These are phyloP conservation scores for Agrostemma githago DNA, from an alignment of 148 eudicot species.

Conservation along the genomic window DNA sequence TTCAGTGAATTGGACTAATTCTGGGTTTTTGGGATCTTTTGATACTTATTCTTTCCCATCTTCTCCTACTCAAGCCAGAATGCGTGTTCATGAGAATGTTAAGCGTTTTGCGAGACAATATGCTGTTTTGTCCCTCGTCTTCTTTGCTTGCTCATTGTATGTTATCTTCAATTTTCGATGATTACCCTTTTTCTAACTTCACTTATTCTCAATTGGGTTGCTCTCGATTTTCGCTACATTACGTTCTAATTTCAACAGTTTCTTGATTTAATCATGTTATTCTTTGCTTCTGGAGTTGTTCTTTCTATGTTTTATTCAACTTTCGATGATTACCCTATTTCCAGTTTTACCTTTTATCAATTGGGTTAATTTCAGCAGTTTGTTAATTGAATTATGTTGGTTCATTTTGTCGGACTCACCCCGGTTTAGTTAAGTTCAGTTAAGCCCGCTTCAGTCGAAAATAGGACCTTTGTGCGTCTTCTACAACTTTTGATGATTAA, in stretches of 20 bases:
- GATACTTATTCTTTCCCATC: constrained; percentile 74
- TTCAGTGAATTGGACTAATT: constrained; percentile 43
- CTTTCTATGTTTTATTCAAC: background rate
- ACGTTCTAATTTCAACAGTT: background rate
- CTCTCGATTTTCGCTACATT: background rate
- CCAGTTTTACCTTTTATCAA: background rate
- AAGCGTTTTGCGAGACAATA: constrained; percentile 81
- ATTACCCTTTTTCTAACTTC: background rate
- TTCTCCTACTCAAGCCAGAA: constrained; percentile 52
- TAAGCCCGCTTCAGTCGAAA: no score
- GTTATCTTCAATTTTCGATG: constrained; percentile 6
- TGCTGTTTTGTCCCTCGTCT: constrained; percentile 49
- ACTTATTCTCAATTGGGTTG: background rate
- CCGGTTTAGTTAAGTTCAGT: no score
- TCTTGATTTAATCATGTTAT: background rate
- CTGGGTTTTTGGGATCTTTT: constrained; percentile 47
- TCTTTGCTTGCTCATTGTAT: constrained; percentile 79
- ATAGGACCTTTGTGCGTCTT: background rate
- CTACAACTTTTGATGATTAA: background rate
- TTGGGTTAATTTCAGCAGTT: background rate
- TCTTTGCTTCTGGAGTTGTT: background rate
- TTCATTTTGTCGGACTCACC: no score
- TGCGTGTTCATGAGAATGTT: constrained; percentile 78
- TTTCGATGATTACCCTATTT: background rate
- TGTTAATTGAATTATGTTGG: background rate